phyloP scores from a whole-genome alignment of 495 filamentous ascomycete species.

The Aspergillus leporis region DNA sequence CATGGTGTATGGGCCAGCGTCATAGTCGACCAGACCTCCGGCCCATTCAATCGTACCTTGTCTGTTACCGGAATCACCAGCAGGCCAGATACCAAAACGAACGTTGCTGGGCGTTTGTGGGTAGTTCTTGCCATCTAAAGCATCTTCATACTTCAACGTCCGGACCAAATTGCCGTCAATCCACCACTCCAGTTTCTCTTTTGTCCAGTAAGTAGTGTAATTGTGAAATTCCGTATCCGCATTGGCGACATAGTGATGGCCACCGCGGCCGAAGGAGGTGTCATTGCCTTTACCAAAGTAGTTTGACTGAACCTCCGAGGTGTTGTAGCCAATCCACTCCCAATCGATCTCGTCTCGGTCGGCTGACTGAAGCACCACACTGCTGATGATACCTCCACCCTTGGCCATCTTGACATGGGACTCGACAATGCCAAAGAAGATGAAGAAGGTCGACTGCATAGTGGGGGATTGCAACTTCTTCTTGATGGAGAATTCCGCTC shows the following conservation, averaged over 20 bases:
- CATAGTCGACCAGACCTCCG: constrained; percentile 73
- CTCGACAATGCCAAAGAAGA: constrained; percentile 81
- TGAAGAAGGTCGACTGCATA: constrained; percentile 73
- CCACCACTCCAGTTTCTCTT: constrained; percentile 75
- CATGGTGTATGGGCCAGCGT: constrained; percentile 75
- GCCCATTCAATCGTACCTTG: constrained; percentile 71
- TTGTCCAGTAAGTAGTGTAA: constrained; percentile 89
- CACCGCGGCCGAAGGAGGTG: constrained; percentile 72
- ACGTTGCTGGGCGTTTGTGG: constrained; percentile 91
- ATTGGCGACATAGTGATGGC: constrained; percentile 59
- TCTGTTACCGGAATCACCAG: constrained; percentile 72
- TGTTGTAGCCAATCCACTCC: constrained; percentile 59
- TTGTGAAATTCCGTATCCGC: constrained; percentile 71
- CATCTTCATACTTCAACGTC: constrained; percentile 57
- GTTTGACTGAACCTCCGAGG: constrained; percentile 76
- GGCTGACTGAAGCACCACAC: constrained; percentile 84
- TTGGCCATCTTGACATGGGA: constrained; percentile 69
- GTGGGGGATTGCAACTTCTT: constrained; percentile 69
- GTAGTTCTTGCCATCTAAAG: constrained; percentile 65
- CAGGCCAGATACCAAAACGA: constrained; percentile 84
- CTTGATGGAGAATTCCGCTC: constrained; percentile 69
- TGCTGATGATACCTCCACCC: constrained; percentile 76
- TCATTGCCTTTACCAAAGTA: constrained; percentile 88
- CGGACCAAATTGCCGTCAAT: constrained; percentile 72
- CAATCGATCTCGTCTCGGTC: constrained; percentile 94